phyloP scores from a whole-genome alignment of 2,329 filamentous ascomycete species.

The Fusarium subtropicale region DNA sequence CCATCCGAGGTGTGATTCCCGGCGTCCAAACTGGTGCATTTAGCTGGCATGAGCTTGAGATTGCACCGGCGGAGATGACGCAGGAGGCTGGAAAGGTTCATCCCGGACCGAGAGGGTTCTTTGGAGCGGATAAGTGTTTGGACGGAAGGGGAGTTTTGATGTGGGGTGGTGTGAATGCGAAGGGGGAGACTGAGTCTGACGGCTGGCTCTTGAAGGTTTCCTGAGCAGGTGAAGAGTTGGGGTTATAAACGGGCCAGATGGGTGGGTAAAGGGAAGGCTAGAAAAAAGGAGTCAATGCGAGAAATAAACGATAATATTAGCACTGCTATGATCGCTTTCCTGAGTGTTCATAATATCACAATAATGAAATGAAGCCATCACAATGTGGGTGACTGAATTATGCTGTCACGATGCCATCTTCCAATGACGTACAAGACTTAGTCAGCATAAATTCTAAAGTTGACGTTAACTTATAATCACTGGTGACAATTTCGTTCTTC shows the following conservation, averaged over 20 bases:
- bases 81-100: slow-evolving; percentile 37
- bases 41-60: slow-evolving; percentile 39
- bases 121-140: slow-evolving; percentile 32
- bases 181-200: slow-evolving; percentile 40
- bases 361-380: neutral
- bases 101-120: slow-evolving; percentile 36
- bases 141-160: slow-evolving; percentile 29
- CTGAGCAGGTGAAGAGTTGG: neutral
- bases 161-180: slow-evolving; percentile 41
- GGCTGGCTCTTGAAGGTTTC: slow-evolving; percentile 38
- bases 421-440: slow-evolving; percentile 29
- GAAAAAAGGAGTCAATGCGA: neutral
- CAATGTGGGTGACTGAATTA: neutral
- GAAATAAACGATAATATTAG: neutral
- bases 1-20: slow-evolving; percentile 22
- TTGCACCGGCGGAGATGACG: slow-evolving; percentile 32
- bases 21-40: slow-evolving; percentile 30
- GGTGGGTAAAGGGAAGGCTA: too few species aligned
- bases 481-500: neutral
- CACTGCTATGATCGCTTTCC: fast-evolving
- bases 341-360: neutral
- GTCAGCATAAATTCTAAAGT: neutral
- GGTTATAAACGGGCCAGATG: neutral
- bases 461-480: neutral
- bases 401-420: neutral